Percentiles rank a stretch among this genome's conserved stretches.
phyloP scores from a whole-genome alignment of 176 grass and related monocot species.

The Cenchrus americanus region DNA sequence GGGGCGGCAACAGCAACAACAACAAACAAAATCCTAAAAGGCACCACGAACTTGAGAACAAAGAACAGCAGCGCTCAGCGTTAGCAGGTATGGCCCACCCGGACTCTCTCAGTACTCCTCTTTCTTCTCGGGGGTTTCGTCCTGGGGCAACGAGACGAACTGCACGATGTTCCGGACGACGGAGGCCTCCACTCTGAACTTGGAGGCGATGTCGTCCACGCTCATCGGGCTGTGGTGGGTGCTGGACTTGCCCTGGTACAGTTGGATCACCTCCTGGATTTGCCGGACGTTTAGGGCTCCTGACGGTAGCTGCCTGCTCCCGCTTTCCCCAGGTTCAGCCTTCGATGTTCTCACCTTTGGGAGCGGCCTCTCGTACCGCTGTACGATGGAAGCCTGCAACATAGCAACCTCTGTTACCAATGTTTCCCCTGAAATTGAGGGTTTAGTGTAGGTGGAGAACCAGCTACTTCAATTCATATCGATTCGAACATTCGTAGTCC shows the following conservation, averaged over 20 bases:
- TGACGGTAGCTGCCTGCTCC: conserved; percentile 51
- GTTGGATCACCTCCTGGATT: conserved; percentile 64
- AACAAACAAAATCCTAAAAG: conserved; percentile 26
- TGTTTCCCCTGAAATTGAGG: not conserved
- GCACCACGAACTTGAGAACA: conserved; percentile 22
- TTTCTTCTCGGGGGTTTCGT: conserved; percentile 44
- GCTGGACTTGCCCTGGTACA: conserved; percentile 64
- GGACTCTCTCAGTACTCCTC: conserved; percentile 11
- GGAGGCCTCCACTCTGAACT: conserved; percentile 56
- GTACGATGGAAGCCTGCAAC: conserved; percentile 59
- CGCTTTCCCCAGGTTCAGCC: conserved; percentile 35
- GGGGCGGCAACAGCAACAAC: not conserved
- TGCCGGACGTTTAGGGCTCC: conserved; percentile 56
- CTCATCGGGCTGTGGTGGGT: conserved; percentile 52
- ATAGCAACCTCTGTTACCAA: not conserved
- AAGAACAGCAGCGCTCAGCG: not conserved
- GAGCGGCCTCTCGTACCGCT: conserved; percentile 54
- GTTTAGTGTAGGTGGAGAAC: not conserved
- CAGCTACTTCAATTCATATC: not conserved
- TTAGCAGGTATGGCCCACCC: not conserved
- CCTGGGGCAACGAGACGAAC: conserved; percentile 59
- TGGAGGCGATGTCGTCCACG: conserved; percentile 54
- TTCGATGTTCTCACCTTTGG: conserved; percentile 67
- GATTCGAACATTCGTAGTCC: not conserved
- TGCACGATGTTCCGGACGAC: conserved; percentile 60